These are phyloP conservation scores for Didymella pinodella DNA, from an alignment of 2,329 filamentous ascomycete species.

Conservation along the genomic window DNA sequence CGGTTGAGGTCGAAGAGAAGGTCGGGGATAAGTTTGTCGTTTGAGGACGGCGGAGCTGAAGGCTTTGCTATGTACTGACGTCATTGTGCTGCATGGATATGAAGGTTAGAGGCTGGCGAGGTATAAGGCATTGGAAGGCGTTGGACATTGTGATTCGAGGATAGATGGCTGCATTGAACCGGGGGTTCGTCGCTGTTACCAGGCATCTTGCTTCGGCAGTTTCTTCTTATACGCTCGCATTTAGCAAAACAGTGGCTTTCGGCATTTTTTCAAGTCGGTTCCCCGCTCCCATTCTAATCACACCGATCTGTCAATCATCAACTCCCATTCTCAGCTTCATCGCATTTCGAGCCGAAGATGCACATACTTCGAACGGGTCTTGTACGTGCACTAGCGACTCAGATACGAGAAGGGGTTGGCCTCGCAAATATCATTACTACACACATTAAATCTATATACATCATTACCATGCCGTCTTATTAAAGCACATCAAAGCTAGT, in stretches of 20 bases:
- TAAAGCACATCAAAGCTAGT: background rate
- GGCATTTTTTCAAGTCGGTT: background rate
- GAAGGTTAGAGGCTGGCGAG: background rate
- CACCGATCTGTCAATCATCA: background rate
- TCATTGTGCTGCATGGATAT: background rate
- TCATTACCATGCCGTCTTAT: background rate
- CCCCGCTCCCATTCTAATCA: background rate
- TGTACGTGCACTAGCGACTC: background rate
- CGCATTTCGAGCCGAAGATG: background rate
- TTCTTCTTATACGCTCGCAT: background rate
- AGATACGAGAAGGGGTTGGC: too few relatives aligned
- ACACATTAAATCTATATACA: background rate
- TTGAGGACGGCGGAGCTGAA: background rate
- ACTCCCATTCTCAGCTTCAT: background rate
- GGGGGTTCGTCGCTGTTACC: background rate
- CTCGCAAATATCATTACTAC: background rate
- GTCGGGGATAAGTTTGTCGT: conserved; percentile 17
- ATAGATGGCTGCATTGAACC: background rate
- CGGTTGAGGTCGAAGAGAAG: conserved; percentile 19
- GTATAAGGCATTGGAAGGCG: background rate
- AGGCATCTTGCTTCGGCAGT: background rate
- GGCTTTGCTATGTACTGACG: background rate
- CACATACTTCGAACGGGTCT: too few relatives aligned
- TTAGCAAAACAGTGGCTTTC: background rate
- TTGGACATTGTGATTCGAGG: background rate